Evolutionary conservation across 257 asterid species (phyloP), one percentile per base, ranked within the genome.

Genomic region (Solanum virginianum): DNA sequence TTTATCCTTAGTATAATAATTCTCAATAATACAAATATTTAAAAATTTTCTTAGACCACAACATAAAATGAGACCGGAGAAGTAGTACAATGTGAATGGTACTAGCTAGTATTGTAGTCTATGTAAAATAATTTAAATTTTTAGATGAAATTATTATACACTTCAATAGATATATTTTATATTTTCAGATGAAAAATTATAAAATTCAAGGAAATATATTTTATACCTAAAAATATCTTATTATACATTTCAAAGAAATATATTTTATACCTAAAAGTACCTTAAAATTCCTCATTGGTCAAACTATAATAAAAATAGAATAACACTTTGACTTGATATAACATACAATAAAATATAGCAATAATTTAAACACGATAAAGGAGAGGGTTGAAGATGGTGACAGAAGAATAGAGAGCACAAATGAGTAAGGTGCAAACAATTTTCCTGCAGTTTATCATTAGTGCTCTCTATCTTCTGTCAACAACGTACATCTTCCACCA

Each of bases 401-500:
- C 94, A 94, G 94, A 91, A 89, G 93, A 80, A 77, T 91, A 93
- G 93, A 92, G 95, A 93, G 95, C 90, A 93, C 95, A 90, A 90
- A 94, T 74, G 91, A 91, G 81, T 59, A 90, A 90, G 90, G 84
- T 94, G 93, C 94, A 86, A 12, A 18, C 7, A 68, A 69, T 39
- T 36, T 36, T 17, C 24, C 18, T 57, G 93, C 91, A 89, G 36
- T 80, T 82, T 83, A 39, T 20, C 85, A 88, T 84, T 72, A 54
- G 85, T 88, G 84, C 89, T 86, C 91, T 87, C 88, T 88, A 84
- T 88, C 89, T 88, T 88, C 88, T 88, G 89, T 88, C 89, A 88
- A 88, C 87, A 84, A 2, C 32, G 32, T 29, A 18, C 87, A 84
- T 84, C 86, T 80, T 87, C 83, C 60, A 68, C 32, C 15, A 53